A percentile compares a stretch with the other conserved stretches of the same genome.
Conservation (phyloP, 352 stramenopile genomes). For the Albugo laibachii region DNA sequence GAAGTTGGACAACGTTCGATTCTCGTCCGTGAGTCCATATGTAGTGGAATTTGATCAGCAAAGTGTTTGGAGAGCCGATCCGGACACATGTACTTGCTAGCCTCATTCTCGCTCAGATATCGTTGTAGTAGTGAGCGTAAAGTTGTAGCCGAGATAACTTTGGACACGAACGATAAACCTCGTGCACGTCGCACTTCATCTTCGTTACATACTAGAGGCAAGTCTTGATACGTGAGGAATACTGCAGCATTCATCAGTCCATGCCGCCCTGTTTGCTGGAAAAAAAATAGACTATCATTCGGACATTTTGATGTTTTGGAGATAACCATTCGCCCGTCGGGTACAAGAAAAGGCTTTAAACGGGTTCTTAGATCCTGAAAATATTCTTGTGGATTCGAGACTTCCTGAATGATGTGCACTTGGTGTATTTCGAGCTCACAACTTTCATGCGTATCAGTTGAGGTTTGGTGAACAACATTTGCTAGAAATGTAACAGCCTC, state of each 20-base stretch:
- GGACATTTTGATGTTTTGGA: constrained; percentile 19
- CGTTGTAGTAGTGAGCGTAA: constrained; percentile 32
- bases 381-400: constrained; percentile 9
- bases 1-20: no score
- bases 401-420: constrained; percentile 11
- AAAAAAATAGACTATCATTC: constrained; percentile 39
- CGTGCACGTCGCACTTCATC: constrained; percentile 30
- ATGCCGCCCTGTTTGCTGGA: constrained; percentile 53
- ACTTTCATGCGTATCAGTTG: constrained; percentile 1
- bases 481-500: constrained; percentile 49
- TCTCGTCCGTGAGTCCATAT: background rate
- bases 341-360: constrained; percentile 54
- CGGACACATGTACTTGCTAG: constrained; percentile 12
- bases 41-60: background rate
- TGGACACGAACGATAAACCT: constrained; percentile 46
- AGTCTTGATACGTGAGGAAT: constrained; percentile 49
- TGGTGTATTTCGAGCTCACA: background rate
- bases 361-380: constrained; percentile 35
- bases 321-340: constrained; percentile 32
- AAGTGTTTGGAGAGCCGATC: constrained; percentile 5
- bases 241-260: constrained; percentile 58
- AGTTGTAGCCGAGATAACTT: constrained; percentile 33
- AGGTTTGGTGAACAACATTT: constrained; percentile 1
- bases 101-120: background rate
- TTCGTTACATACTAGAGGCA: constrained; percentile 17